A percentile compares a stretch with the other conserved stretches of the same genome.
Evolutionary conservation across 495 filamentous ascomycete species (phyloP).

Genomic region (Talaromyces wortmannii): DNA sequence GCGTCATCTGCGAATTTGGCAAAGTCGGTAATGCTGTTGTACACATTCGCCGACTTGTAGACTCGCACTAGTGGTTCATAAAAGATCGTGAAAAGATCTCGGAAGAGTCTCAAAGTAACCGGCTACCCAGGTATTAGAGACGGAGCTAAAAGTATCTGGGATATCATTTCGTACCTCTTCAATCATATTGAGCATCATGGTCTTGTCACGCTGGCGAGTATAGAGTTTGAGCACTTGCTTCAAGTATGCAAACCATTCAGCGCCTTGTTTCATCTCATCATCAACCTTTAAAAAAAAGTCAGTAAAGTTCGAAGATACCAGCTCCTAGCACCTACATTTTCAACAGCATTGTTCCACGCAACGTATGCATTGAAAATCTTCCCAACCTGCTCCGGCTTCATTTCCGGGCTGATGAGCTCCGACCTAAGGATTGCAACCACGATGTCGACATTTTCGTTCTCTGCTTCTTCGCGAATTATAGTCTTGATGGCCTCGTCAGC

Average conservation of each 20-base stretch:
- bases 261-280: conserved; percentile 78
- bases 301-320: conserved; percentile 7
- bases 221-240: conserved; percentile 94
- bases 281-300: conserved; percentile 37
- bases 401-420: conserved; percentile 60
- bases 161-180: conserved; percentile 52
- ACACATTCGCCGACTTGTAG: conserved; percentile 98
- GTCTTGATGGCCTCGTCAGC: conserved; percentile 68
- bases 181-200: conserved; percentile 93
- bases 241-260: conserved; percentile 84
- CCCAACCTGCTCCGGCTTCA: conserved; percentile 66
- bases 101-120: conserved; percentile 85
- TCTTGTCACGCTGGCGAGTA: conserved; percentile 87
- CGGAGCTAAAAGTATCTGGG: not conserved
- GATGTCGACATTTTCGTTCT: conserved; percentile 65
- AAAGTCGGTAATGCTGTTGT: conserved; percentile 94
- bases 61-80: conserved; percentile 95
- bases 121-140: conserved; percentile 31
- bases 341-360: conserved; percentile 92
- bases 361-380: conserved; percentile 90
- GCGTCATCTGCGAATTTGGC: conserved; percentile 87
- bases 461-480: conserved; percentile 64
- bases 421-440: conserved; percentile 76
- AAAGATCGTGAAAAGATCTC: conserved; percentile 96
- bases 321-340: conserved; percentile 51